phyloP scores from a whole-genome alignment of 2,329 filamentous ascomycete genomes.

The Mollisia scopiformis region DNA sequence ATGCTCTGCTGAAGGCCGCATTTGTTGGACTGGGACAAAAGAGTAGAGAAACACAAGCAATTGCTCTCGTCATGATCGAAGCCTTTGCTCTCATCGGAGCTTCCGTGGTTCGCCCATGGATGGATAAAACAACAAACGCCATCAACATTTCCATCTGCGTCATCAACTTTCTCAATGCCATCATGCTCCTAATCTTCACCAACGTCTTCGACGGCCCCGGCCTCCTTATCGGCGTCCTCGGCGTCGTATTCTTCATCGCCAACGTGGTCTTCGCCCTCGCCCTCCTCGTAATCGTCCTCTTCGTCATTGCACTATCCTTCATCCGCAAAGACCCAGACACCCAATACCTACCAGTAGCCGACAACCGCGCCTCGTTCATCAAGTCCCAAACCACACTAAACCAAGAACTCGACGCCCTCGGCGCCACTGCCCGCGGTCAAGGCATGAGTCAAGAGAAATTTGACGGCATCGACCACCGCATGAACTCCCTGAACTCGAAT shows the following conservation, averaged over 20 bases:
- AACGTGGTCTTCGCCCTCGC: constrained; percentile 85
- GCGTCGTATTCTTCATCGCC: constrained; percentile 84
- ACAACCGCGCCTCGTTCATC: constrained; percentile 95
- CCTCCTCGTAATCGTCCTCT: constrained; percentile 79
- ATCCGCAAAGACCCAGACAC: constrained; percentile 95
- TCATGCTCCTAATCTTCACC: constrained; percentile 89
- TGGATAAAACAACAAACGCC: constrained; percentile 97
- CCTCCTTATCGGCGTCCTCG: constrained; percentile 84
- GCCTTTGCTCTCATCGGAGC: constrained; percentile 75
- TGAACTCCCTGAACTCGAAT: background rate
- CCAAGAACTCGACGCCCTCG: constrained; percentile 88
- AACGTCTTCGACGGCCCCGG: constrained; percentile 82
- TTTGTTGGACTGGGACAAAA: constrained; percentile 83
- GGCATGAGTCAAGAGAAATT: background rate
- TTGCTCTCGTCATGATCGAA: constrained; percentile 84
- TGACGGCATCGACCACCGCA: no score
- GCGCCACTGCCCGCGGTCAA: constrained; percentile 85
- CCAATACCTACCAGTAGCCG: constrained; percentile 93
- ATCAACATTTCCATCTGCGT: constrained; percentile 94
- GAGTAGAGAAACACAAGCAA: constrained; percentile 72
- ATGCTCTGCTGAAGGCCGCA: constrained; percentile 82
- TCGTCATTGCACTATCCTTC: constrained; percentile 77
- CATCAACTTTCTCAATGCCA: constrained; percentile 87
- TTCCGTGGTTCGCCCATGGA: constrained; percentile 86
- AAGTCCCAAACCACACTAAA: constrained; percentile 88